Evolutionary conservation across 1,284 basidiomycete genomes (phyloP), one percentile per base, ranked within the genome.

Genomic region (Ceratobasidium sp.): DNA sequence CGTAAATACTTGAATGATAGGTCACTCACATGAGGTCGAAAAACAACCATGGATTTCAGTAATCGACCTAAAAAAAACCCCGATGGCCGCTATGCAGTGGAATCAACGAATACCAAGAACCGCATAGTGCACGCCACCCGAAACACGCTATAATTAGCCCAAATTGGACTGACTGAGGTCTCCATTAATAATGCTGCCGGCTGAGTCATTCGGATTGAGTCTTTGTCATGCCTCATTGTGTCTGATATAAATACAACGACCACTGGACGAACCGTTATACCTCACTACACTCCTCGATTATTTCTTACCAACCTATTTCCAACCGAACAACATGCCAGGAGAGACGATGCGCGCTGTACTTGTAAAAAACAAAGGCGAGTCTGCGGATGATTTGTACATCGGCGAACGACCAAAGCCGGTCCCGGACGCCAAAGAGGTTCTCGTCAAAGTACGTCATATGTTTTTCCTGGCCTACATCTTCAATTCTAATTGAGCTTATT

Each of bases 361-460:
- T 47, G 86, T 98, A 81, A 93, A 93, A 82, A 87, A 90, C 79
- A 91, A 86, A 21, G 89, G 89, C 76, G 95, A 95, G 0, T 89
- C 92, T 1, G 84, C 89, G 26, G 91, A 93, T 62, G 90, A 89
- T 77, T 85, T 98, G 32, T 93, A 94, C 81, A 81, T 97, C 49
- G 95, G 93, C 3, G 75, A 78, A 23, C 80, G 79, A 11, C 85
- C 89, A 2, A 88, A 85, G 74, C 94, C 93, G 9, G 76, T 78
- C 35, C 85, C 88, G 28, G 78, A 82, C 55, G 78, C 85, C 16
- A 87, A 86, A 14, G 82, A 95, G 78, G 91, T 95, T 1, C 84
- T 95, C 35, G 91, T 97, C 74, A 89, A 93, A 85, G 93, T 89
- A 69, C 16, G 63, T 50, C 1, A 11, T n/a, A 18, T 11, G n/a